Percentiles rank a stretch among this genome's conserved stretches.
Evolutionary conservation across 2,329 filamentous ascomycete genomes (phyloP).

Genomic region (Anisogramma anomala): DNA sequence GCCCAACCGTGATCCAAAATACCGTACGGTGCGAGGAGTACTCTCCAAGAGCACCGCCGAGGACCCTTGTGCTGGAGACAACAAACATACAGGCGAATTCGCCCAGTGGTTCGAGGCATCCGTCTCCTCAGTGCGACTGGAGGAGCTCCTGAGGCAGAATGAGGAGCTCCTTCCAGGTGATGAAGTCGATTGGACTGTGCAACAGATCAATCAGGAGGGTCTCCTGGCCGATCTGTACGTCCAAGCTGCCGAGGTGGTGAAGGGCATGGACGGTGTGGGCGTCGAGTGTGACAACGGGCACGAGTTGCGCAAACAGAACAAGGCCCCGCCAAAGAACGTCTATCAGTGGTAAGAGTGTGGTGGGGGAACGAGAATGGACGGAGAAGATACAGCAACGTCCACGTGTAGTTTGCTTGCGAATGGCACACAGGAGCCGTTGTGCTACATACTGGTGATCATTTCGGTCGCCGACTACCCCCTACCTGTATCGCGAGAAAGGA

Average conservation of each 20-base stretch:
- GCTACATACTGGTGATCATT: no score
- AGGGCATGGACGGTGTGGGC: constrained; percentile 23
- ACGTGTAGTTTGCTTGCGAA: no score
- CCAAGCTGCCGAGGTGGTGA: constrained; percentile 20
- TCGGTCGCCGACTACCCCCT: no score
- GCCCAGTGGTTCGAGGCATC: constrained; percentile 23
- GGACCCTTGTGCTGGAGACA: constrained; percentile 1
- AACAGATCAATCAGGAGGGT: constrained; percentile 12
- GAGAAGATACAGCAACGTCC: no score
- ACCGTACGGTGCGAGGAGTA: background rate
- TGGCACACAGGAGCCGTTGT: no score
- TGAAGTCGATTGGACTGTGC: constrained; percentile 18
- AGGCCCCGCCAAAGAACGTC: no score
- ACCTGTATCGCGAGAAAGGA: no score
- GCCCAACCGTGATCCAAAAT: background rate
- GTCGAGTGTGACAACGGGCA: constrained; percentile 8
- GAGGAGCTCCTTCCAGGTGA: constrained; percentile 17
- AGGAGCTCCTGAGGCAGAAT: constrained; percentile 20
- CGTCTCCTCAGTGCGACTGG: constrained; percentile 18
- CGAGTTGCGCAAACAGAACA: background rate
- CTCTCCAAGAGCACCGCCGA: background rate
- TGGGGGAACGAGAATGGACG: no score
- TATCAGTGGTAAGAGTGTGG: no score
- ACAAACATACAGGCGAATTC: constrained; percentile 14
- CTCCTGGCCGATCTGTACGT: constrained; percentile 17